Base-by-base conservation (phyloP, 257 asterid species). In the Datura wrightii region DNA sequence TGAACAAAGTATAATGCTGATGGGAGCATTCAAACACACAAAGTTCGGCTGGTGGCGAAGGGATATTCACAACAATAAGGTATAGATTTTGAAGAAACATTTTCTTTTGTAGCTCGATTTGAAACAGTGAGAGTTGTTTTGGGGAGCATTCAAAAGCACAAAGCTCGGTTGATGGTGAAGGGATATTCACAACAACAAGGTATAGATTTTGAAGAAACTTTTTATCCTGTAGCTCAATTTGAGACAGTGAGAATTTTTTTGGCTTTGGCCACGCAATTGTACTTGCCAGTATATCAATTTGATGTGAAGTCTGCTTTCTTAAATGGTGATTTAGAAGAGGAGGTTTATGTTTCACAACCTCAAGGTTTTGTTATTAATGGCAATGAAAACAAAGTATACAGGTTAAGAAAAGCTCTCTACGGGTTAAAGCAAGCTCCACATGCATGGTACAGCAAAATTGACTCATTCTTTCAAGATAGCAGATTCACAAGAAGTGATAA, bases 391-490 rank as follows among this genome's bases (percentile, higher is more conserved):
- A 39, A 39, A 39, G 42, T 39, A 2, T 39, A 71, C 48, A 42
- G 1, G 59, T 58, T 83, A 24, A 42, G 42, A 42, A 72, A n/a
- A 83, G 42, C 74, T 3, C 16, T 71, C 1, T 54, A 83, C 11
- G 42, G n/a, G 60, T 6, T 37, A 6, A 83, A 83, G 37, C 52
- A 46, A 6, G 65, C 79, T 14, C 42, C 63, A 6, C 9, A 54
- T 10, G 63, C 79, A 3, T 84, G 52, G 83, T 42, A 84, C 1
- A 58, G 65, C 36, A 72, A 84, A 6, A 84, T 84, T 58, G 63
- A 71, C 15, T 56, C 76, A 3, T 74, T 31, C 48, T 84, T 84
- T 34, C 34, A 19, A 8, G 56, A 55, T 3, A 37, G 19, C 13
- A 60, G 60, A 9, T 83, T 84, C 42, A 56, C 3, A 10, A 83